These are phyloP conservation scores for Saprolegnia diclina DNA, from an alignment of 352 stramenopile genomes.

Conservation along the genomic window DNA sequence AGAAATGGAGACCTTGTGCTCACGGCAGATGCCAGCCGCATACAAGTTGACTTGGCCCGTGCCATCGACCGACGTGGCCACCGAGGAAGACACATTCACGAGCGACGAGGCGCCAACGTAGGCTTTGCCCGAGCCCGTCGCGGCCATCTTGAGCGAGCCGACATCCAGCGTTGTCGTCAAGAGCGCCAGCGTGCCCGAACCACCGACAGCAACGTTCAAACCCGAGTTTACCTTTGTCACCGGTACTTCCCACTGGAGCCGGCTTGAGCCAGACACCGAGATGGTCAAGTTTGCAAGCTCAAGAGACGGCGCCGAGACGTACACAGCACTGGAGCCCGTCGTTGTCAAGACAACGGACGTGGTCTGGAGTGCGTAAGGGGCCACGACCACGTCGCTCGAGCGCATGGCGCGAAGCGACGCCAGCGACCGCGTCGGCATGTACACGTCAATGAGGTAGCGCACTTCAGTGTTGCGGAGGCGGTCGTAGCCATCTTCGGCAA, in stretches of 20 bases:
- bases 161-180: neutral
- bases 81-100: neutral
- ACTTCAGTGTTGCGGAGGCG: too few relatives aligned
- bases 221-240: neutral
- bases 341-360: too few relatives aligned
- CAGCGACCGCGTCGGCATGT: too few relatives aligned
- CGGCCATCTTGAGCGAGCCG: neutral
- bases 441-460: too few relatives aligned
- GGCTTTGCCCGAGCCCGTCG: neutral
- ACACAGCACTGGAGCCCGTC: neutral
- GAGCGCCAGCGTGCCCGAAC: neutral
- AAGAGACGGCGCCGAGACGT: neutral
- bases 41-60: neutral
- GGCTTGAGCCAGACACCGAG: neutral
- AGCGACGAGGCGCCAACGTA: neutral
- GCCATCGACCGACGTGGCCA: neutral
- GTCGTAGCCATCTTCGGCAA: too few relatives aligned
- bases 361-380: too few relatives aligned
- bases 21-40: neutral
- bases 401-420: too few relatives aligned
- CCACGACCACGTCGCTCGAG: too few relatives aligned
- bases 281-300: neutral
- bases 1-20: neutral
- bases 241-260: neutral
- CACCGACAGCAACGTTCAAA: neutral